Evolutionary conservation across 768 basidiomycete species (phyloP), one percentile per base, ranked within the genome.

Genomic region (Tulasnella sp.): DNA sequence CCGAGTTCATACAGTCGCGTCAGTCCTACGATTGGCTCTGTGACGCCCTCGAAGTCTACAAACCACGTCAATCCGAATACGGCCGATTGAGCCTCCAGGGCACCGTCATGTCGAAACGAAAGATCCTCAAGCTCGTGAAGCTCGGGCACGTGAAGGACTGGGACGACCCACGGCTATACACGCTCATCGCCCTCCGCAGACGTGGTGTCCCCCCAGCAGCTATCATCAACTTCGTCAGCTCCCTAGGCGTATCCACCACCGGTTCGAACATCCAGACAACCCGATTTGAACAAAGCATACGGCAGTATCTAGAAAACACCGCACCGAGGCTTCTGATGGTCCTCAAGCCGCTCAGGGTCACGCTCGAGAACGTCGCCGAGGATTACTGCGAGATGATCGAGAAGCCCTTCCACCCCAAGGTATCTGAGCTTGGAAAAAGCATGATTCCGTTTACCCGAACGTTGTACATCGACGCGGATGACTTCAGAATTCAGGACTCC

Each of bases 1-100:
- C 81, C 41, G 96, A 99, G 70, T 99, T 99, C 70, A 84, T 98
- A 65, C 82, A 84, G 21, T 92, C 96, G 2, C 87, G 96, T 56
- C 88, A 92, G 68, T 96, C 96, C 0, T 98, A 99, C 70, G 96
- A 99, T 67, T 99, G 96, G 96, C 80, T 99, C 11, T 99, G 96
- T 66, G 94, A 99, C 68, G 91, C 89, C 2, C 76, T 98, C n/a
- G 89, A 88, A 62, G 85, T 98, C 2, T 99, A 98, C 78, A 96
- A 92, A 70, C 93, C 96, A 21, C 84, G 83, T 59, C 96, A 99
- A 72, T 93, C 91, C 49, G 96, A 99, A 70, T 98, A 90, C 66
- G 96, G 96, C 21, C 82, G 96, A 56, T 77, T 98, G 49, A 92
- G 84, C 66, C 70, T 99, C 48, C 88, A 94, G 62, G 96, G 96